A percentile compares a stretch with the other conserved stretches of the same genome.
phyloP scores from a whole-genome alignment of 257 asterid genomes.

The Solanum habrochaites region DNA sequence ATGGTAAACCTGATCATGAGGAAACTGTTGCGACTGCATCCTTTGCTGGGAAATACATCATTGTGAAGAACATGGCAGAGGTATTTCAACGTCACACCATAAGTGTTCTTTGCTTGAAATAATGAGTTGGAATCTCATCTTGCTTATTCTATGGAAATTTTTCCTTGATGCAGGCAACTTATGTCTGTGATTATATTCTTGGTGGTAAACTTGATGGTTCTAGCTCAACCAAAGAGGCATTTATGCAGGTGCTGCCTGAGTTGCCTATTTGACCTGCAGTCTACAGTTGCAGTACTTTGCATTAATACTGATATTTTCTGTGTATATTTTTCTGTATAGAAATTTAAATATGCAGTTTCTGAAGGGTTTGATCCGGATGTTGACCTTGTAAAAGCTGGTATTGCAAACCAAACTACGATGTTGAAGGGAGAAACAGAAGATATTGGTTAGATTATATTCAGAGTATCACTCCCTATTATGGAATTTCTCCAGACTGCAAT shows the following conservation, averaged over 20 bases:
- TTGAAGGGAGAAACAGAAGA: conserved; percentile 98
- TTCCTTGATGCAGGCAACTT: conserved; percentile 52
- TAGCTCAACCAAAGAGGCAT: conserved; percentile 92
- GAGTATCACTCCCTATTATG: conserved; percentile 35
- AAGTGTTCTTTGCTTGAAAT: background rate
- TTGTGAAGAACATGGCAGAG: conserved; percentile 92
- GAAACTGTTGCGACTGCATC: conserved; percentile 99
- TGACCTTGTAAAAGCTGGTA: conserved; percentile 80
- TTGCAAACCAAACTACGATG: conserved; percentile 99
- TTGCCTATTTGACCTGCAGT: background rate
- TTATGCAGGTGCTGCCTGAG: conserved; percentile 54
- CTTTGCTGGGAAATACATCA: conserved; percentile 80
- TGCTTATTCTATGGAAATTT: background rate
- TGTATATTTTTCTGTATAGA: conserved; percentile 39
- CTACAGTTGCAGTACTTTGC: background rate
- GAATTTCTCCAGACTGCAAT: background rate
- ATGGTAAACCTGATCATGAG: conserved; percentile 87
- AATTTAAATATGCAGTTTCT: conserved; percentile 76
- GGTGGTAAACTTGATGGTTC: conserved; percentile 55
- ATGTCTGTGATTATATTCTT: conserved; percentile 85
- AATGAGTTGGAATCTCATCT: background rate
- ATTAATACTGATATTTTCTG: conserved; percentile 9
- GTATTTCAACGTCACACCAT: conserved; percentile 16
- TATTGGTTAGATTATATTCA: background rate
- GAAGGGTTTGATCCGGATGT: conserved; percentile 36